Percentiles rank a stretch among this genome's conserved stretches.
phyloP scores from a whole-genome alignment of 2,329 filamentous ascomycete species.

The Madurella mycetomatis region DNA sequence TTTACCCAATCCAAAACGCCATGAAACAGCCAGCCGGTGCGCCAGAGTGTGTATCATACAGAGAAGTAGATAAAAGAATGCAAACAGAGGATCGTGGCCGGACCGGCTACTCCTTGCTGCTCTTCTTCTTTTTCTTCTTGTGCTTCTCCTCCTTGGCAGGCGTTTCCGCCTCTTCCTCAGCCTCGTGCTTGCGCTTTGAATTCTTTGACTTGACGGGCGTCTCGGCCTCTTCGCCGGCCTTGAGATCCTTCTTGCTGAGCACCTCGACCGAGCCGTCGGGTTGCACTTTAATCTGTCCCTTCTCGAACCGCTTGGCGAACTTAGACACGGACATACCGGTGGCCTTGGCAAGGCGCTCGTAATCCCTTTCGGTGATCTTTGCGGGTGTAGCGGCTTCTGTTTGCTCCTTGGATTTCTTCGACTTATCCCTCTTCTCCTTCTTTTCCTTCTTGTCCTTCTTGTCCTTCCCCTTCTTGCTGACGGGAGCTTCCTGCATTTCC shows the following conservation, averaged over 20 bases:
- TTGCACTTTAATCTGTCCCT: constrained; percentile 66
- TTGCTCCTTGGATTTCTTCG: constrained; percentile 32
- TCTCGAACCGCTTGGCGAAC: constrained; percentile 74
- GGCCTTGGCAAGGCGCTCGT: constrained; percentile 57
- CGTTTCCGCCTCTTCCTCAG: constrained; percentile 62
- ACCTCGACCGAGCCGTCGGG: constrained; percentile 62
- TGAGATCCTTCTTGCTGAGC: constrained; percentile 70
- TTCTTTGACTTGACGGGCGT: constrained; percentile 41
- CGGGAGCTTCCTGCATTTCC: constrained; percentile 25
- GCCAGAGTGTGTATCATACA: constrained; percentile 30
- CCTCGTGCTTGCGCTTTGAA: constrained; percentile 68
- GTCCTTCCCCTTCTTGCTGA: constrained; percentile 10
- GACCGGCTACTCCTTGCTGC: constrained; percentile 23
- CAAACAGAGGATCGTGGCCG: constrained; percentile 3
- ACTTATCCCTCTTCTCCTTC: constrained; percentile 37
- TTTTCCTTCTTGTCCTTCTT: constrained; percentile 30
- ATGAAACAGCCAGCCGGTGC: constrained; percentile 22
- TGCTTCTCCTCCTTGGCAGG: constrained; percentile 56
- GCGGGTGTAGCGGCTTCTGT: constrained; percentile 28
- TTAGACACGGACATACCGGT: constrained; percentile 69
- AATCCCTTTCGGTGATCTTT: constrained; percentile 53
- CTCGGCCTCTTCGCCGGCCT: constrained; percentile 52
- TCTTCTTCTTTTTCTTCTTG: constrained; percentile 48
- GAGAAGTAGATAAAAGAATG: constrained; percentile 18
- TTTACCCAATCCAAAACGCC: constrained; percentile 26